Base-by-base conservation (phyloP, 2,329 filamentous ascomycete species). In the Xylariaceae sp. region DNA sequence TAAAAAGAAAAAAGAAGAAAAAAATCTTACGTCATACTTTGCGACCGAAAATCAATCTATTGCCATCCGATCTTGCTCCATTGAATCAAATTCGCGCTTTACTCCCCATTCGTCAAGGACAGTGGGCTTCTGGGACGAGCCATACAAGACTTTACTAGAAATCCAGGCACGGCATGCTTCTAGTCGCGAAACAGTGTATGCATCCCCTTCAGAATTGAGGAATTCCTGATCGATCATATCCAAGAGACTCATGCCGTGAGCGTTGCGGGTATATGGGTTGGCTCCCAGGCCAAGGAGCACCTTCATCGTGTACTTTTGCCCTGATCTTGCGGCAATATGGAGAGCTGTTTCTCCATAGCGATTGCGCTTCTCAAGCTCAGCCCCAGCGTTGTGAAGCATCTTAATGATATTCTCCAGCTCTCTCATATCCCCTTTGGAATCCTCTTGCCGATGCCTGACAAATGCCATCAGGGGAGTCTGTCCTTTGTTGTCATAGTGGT, bases 401-500 rank as follows among this genome's bases (percentile, higher is more conserved):
- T 74, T 69, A 3, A 85, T 68, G 6, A 84, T 78, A 3, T 66
- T 58, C 7, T 74, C 73, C 1, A 81, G 77, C 0, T 80, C 79
- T 1, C 80, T 78, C 20, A 81, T 78, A 20, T 82, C 78, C 59
- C 79, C 79, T 29, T 60, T 59, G 4, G 66, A 66, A 1, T 66
- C 67, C 40, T 71, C 69, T 1, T 77, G 74, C 1, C 81, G 74
- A 48, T 82, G 74, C 0, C 75, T 72, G 10, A 79, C 77, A 61
- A 85, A 85, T 0, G 79, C 73, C 77, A 84, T 84, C 14, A 86
- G 75, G 0, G 81, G 80, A 0, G 83, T 84, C 64, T 79, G 77
- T 40, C 83, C 83, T 18, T 71, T 60, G 2, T 65, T 66, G 68
- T 84, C 80, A 67, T 83, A 81, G 52, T 83, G 80, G 61, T 84